Percentiles rank a stretch among this genome's conserved stretches.
phyloP scores from a whole-genome alignment of 352 stramenopile genomes.

The Blastocystis sp. region DNA sequence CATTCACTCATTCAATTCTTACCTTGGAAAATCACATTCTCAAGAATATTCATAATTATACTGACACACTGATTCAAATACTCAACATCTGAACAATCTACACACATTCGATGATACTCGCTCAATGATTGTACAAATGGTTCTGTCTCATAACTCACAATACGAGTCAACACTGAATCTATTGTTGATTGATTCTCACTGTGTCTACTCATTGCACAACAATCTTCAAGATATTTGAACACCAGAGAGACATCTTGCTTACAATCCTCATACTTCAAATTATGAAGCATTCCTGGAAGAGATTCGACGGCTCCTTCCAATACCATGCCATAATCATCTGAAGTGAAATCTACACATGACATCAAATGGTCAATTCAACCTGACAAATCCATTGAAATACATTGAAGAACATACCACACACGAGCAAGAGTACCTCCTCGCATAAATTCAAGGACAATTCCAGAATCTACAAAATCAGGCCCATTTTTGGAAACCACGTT shows the following conservation, averaged over 20 bases:
- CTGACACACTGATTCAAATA: not conserved
- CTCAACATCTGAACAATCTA: not conserved
- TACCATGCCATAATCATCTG: slow-evolving; percentile 37
- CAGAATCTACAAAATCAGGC: not conserved
- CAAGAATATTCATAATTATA: not conserved
- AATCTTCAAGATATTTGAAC: slow-evolving; percentile 41
- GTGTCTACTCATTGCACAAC: not conserved
- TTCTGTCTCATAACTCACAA: not conserved
- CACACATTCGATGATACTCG: not conserved
- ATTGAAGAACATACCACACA: slow-evolving; percentile 50
- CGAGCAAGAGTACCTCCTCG: not conserved
- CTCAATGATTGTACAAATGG: not conserved
- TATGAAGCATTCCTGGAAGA: not conserved
- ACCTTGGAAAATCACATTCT: slow-evolving; percentile 13
- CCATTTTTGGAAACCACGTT: not conserved
- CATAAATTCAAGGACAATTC: slow-evolving; percentile 51
- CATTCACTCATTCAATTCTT: not conserved
- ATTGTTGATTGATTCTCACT: not conserved
- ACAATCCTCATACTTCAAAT: not conserved
- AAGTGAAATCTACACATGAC: not conserved
- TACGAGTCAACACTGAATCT: not conserved
- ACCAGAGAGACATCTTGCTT: slow-evolving; percentile 16
- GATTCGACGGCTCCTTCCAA: not conserved
- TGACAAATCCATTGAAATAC: slow-evolving; percentile 17
- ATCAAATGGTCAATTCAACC: not conserved